Percentiles rank a stretch among this genome's conserved stretches.
phyloP scores from a whole-genome alignment of 208 protist species.

The Crithidia fasciculata region DNA sequence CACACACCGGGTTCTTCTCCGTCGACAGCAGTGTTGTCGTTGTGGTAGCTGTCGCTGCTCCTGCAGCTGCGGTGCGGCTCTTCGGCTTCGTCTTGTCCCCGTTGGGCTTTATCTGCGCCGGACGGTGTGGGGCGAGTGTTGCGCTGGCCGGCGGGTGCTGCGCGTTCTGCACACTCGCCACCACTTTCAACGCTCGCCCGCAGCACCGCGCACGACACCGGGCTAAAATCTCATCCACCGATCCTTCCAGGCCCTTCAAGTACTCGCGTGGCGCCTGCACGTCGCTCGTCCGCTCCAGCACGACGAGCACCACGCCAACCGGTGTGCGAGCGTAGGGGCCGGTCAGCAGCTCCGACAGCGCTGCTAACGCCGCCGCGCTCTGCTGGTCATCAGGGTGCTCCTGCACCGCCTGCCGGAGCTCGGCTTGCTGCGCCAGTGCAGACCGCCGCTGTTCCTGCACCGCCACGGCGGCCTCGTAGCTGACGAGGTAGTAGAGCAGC shows the following conservation, averaged over 20 bases:
- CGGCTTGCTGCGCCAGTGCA: conserved; percentile 12
- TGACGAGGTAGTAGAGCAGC: conserved; percentile 35
- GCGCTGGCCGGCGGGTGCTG: background rate
- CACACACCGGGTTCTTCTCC: conserved; percentile 25
- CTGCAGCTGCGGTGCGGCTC: conserved; percentile 13
- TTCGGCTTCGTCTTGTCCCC: background rate
- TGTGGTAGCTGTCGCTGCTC: background rate
- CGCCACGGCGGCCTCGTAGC: conserved; percentile 24
- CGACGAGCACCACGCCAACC: conserved; percentile 37
- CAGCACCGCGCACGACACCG: conserved; percentile 42
- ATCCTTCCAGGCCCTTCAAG: conserved; percentile 40
- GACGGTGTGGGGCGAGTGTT: background rate
- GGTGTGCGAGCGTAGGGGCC: conserved; percentile 13
- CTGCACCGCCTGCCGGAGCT: conserved; percentile 8
- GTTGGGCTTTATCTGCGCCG: background rate
- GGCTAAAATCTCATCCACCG: conserved; percentile 35
- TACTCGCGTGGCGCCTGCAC: conserved; percentile 40
- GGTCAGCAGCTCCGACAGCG: conserved; percentile 7
- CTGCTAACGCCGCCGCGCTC: conserved; percentile 23
- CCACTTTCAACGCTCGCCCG: conserved; percentile 32
- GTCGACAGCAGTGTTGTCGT: conserved; percentile 10
- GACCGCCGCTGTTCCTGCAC: conserved; percentile 31
- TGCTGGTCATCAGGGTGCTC: conserved; percentile 26
- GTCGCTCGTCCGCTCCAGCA: conserved; percentile 52
- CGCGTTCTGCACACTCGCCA: conserved; percentile 9